Evolutionary conservation across 768 basidiomycete genomes (phyloP), one percentile per base, ranked within the genome.

Genomic region (Wakefieldia striispora): DNA sequence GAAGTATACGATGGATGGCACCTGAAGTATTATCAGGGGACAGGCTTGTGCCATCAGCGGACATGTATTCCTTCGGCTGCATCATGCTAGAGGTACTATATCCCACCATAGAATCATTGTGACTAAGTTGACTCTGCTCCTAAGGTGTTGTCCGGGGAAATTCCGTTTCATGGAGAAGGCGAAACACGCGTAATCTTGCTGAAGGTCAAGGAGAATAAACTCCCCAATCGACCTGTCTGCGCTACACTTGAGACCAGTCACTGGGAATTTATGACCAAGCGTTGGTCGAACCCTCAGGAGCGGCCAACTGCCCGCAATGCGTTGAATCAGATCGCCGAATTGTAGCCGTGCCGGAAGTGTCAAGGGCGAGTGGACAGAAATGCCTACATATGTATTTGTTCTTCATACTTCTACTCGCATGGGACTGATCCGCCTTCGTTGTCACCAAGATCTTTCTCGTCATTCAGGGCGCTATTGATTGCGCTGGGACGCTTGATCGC

Each of bases 61-160:
- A 47, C 19, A 13, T 40, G 27, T 47, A 46, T 6, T 40, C 45
- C 20, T 40, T 47, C 14, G 37, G 38, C 6, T 47, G 45, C 16
- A 27, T 47, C 16, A 47, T 47, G 45, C 29, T 47, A 4, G 45
- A 47, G 45, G 45, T 40, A 29, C 14, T 33, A 33, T 33, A 9
- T 33, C 6, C 31, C 31, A 14, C 10, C 31, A 33, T 14, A 13
- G 6, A 33, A 13, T 12, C 11, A 4, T 11, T 29, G 27, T 14
- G 4, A 33, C 31, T 14, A 7, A 14, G 14, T 19, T 13, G 26
- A 26, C 11, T 19, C 26, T 46, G 12, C 21, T 17, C 8, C 37
- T 19, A 19, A 40, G 45, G 37, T 40, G 14, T 10, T 40, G 11
- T 47, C 46, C 20, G 46, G 46, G 11, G 14, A 47, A 13, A 16